phyloP scores from a whole-genome alignment of 176 grass and related monocot species.

The Triticum dicoccoides region DNA sequence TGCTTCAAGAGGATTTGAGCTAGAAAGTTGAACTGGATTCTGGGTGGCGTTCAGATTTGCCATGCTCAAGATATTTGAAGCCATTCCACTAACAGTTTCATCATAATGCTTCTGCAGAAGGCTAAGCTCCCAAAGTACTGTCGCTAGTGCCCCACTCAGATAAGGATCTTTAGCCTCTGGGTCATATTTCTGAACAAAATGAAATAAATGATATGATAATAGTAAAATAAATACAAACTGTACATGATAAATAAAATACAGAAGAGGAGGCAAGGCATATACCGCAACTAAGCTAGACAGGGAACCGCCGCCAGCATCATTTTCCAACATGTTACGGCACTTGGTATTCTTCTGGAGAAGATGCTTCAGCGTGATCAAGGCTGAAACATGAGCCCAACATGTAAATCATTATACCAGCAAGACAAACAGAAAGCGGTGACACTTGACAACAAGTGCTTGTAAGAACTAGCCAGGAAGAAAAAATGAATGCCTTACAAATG shows the following conservation, averaged over 20 bases:
- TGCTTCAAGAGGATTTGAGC: conserved; percentile 64
- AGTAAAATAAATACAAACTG: conserved; percentile 17
- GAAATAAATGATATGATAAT: not conserved
- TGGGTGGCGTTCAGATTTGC: conserved; percentile 66
- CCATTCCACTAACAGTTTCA: conserved; percentile 59
- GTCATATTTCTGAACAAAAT: conserved; percentile 80
- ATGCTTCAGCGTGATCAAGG: conserved; percentile 83
- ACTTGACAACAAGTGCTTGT: not conserved
- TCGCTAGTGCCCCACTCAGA: conserved; percentile 86
- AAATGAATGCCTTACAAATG: not conserved
- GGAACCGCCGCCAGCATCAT: conserved; percentile 91
- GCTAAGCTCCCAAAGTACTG: conserved; percentile 92
- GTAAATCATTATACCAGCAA: not conserved
- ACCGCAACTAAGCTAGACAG: conserved; percentile 85
- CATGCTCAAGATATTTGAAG: conserved; percentile 71
- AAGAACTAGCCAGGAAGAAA: not conserved
- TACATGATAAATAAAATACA: not conserved
- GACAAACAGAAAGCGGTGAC: not conserved
- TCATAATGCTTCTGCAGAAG: conserved; percentile 89
- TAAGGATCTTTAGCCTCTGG: conserved; percentile 86
- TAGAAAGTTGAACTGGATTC: conserved; percentile 66
- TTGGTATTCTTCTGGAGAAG: conserved; percentile 88
- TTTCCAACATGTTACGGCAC: conserved; percentile 89
- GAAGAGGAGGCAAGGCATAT: conserved; percentile 26
- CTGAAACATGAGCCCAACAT: conserved; percentile 42